phyloP scores from a whole-genome alignment of 768 basidiomycete genomes.

The Pleurotus salmoneostramineus region DNA sequence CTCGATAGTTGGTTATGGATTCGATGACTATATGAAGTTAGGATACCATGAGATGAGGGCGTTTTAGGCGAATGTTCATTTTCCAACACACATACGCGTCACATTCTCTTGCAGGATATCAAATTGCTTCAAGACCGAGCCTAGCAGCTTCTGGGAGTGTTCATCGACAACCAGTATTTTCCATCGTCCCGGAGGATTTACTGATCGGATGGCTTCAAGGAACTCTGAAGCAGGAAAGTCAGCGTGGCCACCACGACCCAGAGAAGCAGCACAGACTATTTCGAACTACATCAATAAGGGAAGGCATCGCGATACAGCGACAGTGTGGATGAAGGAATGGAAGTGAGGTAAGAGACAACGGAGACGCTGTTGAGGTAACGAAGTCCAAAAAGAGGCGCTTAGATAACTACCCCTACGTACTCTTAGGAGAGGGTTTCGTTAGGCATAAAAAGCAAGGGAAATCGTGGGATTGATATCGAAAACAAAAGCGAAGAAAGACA shows the following conservation, averaged over 20 bases:
- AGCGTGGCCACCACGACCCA: neutral
- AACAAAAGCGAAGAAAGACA: neutral
- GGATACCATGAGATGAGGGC: slow-evolving; percentile 6
- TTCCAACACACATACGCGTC: slow-evolving; percentile 61
- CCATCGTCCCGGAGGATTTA: slow-evolving; percentile 86
- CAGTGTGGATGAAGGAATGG: neutral
- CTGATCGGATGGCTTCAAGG: slow-evolving; percentile 82
- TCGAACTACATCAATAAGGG: slow-evolving; percentile 37
- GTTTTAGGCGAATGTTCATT: neutral
- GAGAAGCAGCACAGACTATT: slow-evolving; percentile 28
- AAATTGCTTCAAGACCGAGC: slow-evolving; percentile 85
- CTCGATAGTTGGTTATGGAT: slow-evolving; percentile 77
- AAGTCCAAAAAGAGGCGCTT: neutral
- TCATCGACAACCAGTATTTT: slow-evolving; percentile 98
- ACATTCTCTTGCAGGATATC: slow-evolving; percentile 97
- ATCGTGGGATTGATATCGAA: neutral
- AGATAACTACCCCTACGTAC: neutral
- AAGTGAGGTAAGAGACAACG: neutral
- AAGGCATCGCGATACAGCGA: slow-evolving; percentile 25
- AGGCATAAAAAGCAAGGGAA: no score
- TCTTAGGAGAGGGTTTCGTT: no score
- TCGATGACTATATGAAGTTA: slow-evolving; percentile 75
- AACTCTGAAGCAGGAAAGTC: slow-evolving; percentile 51
- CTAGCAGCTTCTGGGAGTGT: slow-evolving; percentile 78
- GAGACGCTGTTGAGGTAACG: neutral